Conservation (phyloP, 164 flowering plant species). For the Warburgia ugandensis region DNA sequence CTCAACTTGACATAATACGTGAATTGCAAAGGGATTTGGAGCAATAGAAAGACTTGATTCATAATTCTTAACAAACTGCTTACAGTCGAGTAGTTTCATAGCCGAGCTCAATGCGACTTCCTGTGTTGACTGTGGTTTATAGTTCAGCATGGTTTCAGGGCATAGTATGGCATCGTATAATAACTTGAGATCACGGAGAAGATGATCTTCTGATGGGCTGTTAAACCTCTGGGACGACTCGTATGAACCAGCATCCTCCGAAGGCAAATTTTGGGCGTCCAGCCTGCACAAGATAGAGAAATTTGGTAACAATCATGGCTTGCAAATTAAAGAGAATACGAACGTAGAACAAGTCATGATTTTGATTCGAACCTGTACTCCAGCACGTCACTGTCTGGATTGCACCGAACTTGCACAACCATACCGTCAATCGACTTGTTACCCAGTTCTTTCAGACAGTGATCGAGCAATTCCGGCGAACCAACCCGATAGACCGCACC, state of each 20-base stretch:
- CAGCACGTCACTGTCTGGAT: slow-evolving; percentile 37
- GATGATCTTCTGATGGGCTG: slow-evolving; percentile 35
- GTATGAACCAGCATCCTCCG: too few species aligned
- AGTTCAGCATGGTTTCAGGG: slow-evolving; percentile 37
- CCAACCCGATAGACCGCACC: slow-evolving; percentile 57
- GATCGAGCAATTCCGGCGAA: slow-evolving; percentile 57
- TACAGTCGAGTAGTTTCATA: slow-evolving; percentile 58
- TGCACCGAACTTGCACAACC: slow-evolving; percentile 35
- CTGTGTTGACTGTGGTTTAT: slow-evolving; percentile 21
- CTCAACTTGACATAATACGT: slow-evolving; percentile 41
- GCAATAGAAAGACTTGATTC: slow-evolving; percentile 13
- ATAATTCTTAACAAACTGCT: slow-evolving; percentile 72
- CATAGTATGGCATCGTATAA: slow-evolving; percentile 45
- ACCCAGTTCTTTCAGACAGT: slow-evolving; percentile 54
- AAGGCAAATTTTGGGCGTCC: background rate
- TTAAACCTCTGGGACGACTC: background rate
- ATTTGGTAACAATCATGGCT: background rate
- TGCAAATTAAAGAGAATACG: background rate
- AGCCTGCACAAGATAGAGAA: slow-evolving; percentile 2
- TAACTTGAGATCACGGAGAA: slow-evolving; percentile 39
- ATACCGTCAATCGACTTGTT: slow-evolving; percentile 45
- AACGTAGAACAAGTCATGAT: background rate
- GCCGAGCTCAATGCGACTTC: slow-evolving; percentile 35
- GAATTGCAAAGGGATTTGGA: slow-evolving; percentile 16
- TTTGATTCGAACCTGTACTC: slow-evolving; percentile 48